phyloP scores from a whole-genome alignment of 2,329 filamentous ascomycete genomes.

The Diaporthe ampelina region DNA sequence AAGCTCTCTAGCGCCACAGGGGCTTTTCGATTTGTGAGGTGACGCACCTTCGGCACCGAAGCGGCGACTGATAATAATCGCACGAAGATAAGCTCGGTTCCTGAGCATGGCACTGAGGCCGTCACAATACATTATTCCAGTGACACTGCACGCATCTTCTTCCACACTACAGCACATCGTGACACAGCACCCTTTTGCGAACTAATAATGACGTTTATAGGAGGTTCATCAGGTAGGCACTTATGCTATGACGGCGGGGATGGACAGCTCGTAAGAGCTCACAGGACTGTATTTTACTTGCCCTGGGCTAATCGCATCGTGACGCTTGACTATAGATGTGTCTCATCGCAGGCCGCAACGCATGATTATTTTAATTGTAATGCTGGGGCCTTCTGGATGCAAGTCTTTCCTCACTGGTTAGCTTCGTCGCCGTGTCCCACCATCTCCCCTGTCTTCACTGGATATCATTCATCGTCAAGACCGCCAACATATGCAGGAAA shows the following conservation, averaged over 20 bases:
- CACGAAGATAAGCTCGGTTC: slow-evolving; percentile 20
- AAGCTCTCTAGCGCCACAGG: slow-evolving; percentile 37
- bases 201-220: too few relatives aligned
- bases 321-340: neutral
- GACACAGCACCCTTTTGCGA: too few relatives aligned
- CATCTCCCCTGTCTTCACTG: slow-evolving; percentile 12
- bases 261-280: too few relatives aligned
- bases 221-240: too few relatives aligned
- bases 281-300: neutral
- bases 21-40: slow-evolving; percentile 28
- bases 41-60: slow-evolving; percentile 35
- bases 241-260: too few relatives aligned
- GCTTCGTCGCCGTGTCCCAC: neutral
- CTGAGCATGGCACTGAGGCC: neutral
- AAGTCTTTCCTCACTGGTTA: neutral
- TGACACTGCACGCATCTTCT: too few relatives aligned
- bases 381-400: neutral
- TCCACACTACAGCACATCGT: too few relatives aligned
- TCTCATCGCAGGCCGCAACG: neutral
- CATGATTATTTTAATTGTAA: slow-evolving; percentile 21
- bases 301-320: neutral
- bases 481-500: slow-evolving; percentile 17
- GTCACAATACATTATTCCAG: neutral
- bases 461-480: slow-evolving; percentile 36
- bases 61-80: slow-evolving; percentile 26